Evolutionary conservation across 345 rosid species (phyloP).

Genomic region (Atalantia buxifolia): DNA sequence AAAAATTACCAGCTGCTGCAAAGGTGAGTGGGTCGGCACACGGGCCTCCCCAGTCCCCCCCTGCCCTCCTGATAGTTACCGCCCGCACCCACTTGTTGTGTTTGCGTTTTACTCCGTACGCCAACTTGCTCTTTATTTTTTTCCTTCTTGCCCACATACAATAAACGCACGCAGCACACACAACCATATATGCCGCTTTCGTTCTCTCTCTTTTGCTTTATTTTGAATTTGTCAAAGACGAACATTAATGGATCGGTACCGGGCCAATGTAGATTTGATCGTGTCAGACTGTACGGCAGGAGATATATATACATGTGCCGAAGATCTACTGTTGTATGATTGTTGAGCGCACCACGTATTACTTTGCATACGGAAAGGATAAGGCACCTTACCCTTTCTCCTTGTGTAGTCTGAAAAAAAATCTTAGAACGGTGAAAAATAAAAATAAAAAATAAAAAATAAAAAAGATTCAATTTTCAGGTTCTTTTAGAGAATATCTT

Average conservation of each 20-base stretch:
- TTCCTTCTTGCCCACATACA: neutral
- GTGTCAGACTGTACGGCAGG: constrained; percentile 4
- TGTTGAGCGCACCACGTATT: neutral
- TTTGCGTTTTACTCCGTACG: neutral
- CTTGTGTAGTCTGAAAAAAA: neutral
- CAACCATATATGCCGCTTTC: too few species aligned
- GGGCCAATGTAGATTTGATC: neutral
- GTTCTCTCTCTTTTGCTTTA: too few species aligned
- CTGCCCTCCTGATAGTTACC: neutral
- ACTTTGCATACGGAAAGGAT: neutral
- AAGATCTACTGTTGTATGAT: constrained; percentile 3
- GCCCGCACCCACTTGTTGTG: neutral
- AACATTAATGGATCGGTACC: neutral
- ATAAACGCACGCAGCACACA: neutral
- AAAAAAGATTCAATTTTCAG: too few species aligned
- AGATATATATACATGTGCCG: neutral
- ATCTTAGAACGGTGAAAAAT: too few species aligned
- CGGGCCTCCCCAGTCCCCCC: too few species aligned
- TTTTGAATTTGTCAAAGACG: neutral
- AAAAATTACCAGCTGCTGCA: neutral
- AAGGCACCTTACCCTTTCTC: neutral
- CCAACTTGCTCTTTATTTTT: neutral
- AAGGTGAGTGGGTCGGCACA: neutral
- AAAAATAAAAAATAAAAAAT: too few species aligned
- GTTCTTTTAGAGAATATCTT: too few species aligned